phyloP scores from a whole-genome alignment of 768 basidiomycete species.

The Lyophyllum decastes region DNA sequence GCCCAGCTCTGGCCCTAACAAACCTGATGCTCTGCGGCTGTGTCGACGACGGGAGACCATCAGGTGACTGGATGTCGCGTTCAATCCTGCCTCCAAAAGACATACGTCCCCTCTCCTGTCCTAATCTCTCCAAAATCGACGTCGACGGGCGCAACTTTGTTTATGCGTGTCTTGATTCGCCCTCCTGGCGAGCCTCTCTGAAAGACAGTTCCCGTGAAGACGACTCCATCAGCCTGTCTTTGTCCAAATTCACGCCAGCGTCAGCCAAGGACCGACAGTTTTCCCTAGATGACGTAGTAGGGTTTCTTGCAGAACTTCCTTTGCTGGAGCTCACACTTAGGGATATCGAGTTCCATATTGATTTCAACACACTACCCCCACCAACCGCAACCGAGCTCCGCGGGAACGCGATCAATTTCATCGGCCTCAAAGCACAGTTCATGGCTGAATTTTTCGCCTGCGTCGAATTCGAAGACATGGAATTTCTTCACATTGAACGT shows the following conservation, averaged over 20 bases:
- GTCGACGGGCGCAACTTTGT: background rate
- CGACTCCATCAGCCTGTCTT: background rate
- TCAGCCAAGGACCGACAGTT: background rate
- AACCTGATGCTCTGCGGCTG: conserved; percentile 15
- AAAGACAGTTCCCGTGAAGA: background rate
- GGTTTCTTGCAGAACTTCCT: background rate
- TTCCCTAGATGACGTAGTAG: background rate
- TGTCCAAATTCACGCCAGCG: background rate
- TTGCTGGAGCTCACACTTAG: background rate
- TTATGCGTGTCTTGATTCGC: background rate
- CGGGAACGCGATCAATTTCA: too few species aligned
- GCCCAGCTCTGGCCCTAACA: conserved; percentile 1
- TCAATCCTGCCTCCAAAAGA: background rate
- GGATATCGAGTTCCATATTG: background rate
- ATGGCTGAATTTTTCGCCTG: too few species aligned
- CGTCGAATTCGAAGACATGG: too few species aligned
- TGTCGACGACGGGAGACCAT: conserved; percentile 11
- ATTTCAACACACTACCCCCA: too few species aligned
- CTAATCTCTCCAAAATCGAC: background rate
- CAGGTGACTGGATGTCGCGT: background rate
- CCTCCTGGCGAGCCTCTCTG: background rate
- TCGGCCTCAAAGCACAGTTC: too few species aligned
- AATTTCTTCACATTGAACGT: too few species aligned
- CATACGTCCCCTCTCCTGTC: background rate
- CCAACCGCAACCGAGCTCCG: too few species aligned